A percentile compares a stretch with the other conserved stretches of the same genome.
These are phyloP conservation scores for Ophiostoma pallidulum DNA, from an alignment of 2,329 filamentous ascomycete genomes.

Conservation along the genomic window DNA sequence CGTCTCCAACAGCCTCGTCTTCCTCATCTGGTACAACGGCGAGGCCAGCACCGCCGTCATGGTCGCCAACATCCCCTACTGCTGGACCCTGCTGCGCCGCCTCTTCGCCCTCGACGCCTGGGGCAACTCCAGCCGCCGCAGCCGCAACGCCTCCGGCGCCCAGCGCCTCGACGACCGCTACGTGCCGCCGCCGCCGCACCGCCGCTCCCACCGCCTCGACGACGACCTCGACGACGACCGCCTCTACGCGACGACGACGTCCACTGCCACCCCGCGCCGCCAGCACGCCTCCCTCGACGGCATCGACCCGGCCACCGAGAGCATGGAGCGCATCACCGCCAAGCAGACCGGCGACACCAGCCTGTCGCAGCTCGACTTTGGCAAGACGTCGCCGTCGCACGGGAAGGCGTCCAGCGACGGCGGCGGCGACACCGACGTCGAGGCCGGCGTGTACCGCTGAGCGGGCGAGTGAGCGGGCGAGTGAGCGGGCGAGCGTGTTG, in stretches of 20 bases:
- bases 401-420: conserved; percentile 1
- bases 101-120: conserved; percentile 22
- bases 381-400: background rate
- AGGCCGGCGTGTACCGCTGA: background rate
- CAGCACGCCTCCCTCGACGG: background rate
- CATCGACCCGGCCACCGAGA: conserved; percentile 6
- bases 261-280: background rate
- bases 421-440: background rate
- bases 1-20: conserved; percentile 44
- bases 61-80: conserved; percentile 51
- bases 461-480: no score
- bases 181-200: background rate
- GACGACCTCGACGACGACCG: background rate
- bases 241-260: background rate
- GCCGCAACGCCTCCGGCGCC: conserved; percentile 7
- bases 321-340: conserved; percentile 13
- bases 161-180: conserved; percentile 9
- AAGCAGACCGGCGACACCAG: background rate
- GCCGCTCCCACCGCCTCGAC: no score
- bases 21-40: conserved; percentile 52
- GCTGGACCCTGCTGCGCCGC: conserved; percentile 46
- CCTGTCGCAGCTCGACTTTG: background rate
- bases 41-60: conserved; percentile 51
- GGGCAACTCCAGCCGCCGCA: conserved; percentile 9
- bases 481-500: no score